Conservation (phyloP, 139 green algal genomes). For the Volvox reticuliferus region DNA sequence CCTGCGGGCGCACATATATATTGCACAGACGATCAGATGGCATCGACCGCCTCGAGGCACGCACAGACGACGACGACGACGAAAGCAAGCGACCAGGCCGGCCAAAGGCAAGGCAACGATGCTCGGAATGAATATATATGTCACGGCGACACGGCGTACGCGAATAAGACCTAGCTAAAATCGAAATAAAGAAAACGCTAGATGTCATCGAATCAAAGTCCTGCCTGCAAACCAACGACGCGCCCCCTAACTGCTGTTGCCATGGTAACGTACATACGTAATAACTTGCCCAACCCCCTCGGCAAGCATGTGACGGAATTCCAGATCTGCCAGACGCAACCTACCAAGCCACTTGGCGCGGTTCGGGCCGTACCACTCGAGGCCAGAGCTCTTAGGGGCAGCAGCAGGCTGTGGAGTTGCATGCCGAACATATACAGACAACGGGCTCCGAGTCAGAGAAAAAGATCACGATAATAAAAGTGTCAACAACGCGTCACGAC, state of each 20-base stretch:
- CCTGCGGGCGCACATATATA: not conserved
- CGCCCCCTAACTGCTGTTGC: no score
- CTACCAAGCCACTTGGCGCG: slow-evolving; percentile 73
- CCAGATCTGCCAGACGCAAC: not conserved
- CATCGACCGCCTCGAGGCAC: not conserved
- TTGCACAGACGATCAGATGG: not conserved
- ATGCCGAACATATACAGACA: not conserved
- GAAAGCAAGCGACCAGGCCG: not conserved
- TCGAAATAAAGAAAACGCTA: not conserved
- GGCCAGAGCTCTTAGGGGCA: slow-evolving; percentile 22
- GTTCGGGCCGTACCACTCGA: slow-evolving; percentile 80
- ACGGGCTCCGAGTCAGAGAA: not conserved
- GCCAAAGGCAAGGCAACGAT: not conserved
- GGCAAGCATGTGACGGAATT: not conserved
- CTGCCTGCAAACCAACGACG: no score
- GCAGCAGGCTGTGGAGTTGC: not conserved
- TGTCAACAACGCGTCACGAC: not conserved
- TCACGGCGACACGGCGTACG: not conserved
- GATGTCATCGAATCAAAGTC: not conserved
- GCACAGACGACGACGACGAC: no score
- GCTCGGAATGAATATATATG: not conserved
- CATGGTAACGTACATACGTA: not conserved
- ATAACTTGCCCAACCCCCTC: not conserved
- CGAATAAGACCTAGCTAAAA: not conserved
- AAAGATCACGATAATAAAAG: not conserved